These are phyloP conservation scores for Amaranthus hypochondriacus DNA, from an alignment of 148 eudicot genomes.

Conservation along the genomic window DNA sequence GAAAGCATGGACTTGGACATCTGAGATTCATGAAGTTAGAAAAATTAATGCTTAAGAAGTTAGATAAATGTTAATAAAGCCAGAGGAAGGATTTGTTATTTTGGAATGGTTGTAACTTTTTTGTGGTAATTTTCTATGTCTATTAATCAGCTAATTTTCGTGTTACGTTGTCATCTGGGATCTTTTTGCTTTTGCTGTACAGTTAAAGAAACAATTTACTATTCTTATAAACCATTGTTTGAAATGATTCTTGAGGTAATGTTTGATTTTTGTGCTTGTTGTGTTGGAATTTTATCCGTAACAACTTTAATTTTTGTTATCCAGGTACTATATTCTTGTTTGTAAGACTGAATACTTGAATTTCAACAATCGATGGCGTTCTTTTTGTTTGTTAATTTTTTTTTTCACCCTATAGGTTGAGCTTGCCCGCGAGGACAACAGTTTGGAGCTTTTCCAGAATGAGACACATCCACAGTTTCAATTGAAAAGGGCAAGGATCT, in stretches of 20 bases:
- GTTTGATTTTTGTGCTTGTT: background rate
- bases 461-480: conserved; percentile 77
- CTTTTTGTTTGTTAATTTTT: conserved; percentile 14
- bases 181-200: background rate
- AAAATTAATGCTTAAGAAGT: background rate
- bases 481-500: conserved; percentile 58
- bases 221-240: too few relatives aligned
- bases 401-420: conserved; percentile 47
- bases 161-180: background rate
- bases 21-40: background rate
- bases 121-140: background rate
- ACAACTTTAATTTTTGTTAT: too few relatives aligned
- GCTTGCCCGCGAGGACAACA: conserved; percentile 61
- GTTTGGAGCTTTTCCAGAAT: conserved; percentile 65
- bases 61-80: background rate
- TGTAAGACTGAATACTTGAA: background rate
- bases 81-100: background rate
- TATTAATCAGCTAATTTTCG: background rate
- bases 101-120: background rate
- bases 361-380: conserved; percentile 9
- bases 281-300: too few relatives aligned
- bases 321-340: background rate
- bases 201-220: too few relatives aligned
- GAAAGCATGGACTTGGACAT: background rate
- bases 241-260: too few relatives aligned